Conservation (phyloP, 306 rosid species). For the Lablab purpureus region DNA sequence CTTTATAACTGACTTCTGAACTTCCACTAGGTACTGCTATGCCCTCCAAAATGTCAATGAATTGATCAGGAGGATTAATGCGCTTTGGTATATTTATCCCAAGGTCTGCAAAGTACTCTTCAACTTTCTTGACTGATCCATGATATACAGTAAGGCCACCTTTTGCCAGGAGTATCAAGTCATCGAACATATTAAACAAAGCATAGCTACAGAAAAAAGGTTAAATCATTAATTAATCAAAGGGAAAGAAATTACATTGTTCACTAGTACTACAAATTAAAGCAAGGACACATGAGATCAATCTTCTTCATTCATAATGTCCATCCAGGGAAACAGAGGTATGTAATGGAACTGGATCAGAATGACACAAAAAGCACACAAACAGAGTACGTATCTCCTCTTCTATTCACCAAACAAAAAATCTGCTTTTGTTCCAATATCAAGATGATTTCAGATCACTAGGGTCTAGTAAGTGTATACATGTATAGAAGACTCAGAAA, state of each 20-base stretch:
- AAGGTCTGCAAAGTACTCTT: constrained; percentile 72
- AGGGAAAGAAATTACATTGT: background rate
- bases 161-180: constrained; percentile 81
- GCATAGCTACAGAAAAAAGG: constrained; percentile 65
- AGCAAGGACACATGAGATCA: background rate
- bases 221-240: constrained; percentile 13
- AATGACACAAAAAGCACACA: background rate
- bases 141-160: constrained; percentile 87
- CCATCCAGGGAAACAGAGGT: background rate
- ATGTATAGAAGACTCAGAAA: background rate
- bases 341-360: background rate
- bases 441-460: background rate
- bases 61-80: constrained; percentile 83
- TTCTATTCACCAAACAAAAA: no score
- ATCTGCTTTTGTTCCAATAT: background rate
- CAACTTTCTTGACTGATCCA: constrained; percentile 73
- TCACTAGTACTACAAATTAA: constrained; percentile 18
- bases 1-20: constrained; percentile 56
- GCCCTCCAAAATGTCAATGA: constrained; percentile 87
- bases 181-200: constrained; percentile 85
- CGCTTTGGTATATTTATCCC: constrained; percentile 76
- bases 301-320: background rate
- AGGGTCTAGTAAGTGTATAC: background rate
- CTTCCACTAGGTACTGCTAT: constrained; percentile 57
- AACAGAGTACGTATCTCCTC: background rate